Conservation (phyloP, 345 rosid species). For the Acer saccharum region DNA sequence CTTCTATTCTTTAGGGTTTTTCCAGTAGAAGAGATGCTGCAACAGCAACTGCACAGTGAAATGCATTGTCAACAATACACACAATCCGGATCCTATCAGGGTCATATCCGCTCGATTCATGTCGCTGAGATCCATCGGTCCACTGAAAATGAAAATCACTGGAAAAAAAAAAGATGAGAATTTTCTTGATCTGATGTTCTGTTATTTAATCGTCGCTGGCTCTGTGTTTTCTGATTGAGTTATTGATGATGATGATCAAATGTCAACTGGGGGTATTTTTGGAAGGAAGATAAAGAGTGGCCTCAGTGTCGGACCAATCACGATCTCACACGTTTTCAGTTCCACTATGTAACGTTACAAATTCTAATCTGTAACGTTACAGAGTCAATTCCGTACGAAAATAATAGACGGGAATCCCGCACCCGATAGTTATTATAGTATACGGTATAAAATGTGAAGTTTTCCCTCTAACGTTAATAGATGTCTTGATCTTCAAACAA, state of each 20-base stretch:
- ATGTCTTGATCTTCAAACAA: not conserved
- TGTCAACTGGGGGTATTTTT: not conserved
- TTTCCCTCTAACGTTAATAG: not conserved
- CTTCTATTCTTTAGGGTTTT: constrained; percentile 93
- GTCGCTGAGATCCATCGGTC: constrained; percentile 56
- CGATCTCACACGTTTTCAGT: not conserved
- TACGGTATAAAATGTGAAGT: not conserved
- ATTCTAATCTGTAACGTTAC: too few relatives aligned
- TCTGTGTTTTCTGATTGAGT: not conserved
- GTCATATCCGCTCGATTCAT: constrained; percentile 68
- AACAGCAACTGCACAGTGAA: constrained; percentile 81
- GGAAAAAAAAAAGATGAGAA: not conserved
- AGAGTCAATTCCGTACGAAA: too few relatives aligned
- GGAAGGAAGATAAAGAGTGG: not conserved
- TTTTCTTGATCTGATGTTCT: not conserved
- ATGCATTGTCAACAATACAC: constrained; percentile 63
- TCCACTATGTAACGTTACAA: too few relatives aligned
- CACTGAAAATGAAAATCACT: not conserved
- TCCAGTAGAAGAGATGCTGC: constrained; percentile 90
- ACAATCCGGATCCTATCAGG: constrained; percentile 57
- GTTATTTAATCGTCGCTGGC: not conserved
- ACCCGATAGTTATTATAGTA: too few relatives aligned
- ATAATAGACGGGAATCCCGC: too few relatives aligned
- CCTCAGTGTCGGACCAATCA: not conserved
- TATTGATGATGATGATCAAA: not conserved